Evolutionary conservation across 2,329 filamentous ascomycete genomes (phyloP).

Genomic region (Arachnomyces sp.): DNA sequence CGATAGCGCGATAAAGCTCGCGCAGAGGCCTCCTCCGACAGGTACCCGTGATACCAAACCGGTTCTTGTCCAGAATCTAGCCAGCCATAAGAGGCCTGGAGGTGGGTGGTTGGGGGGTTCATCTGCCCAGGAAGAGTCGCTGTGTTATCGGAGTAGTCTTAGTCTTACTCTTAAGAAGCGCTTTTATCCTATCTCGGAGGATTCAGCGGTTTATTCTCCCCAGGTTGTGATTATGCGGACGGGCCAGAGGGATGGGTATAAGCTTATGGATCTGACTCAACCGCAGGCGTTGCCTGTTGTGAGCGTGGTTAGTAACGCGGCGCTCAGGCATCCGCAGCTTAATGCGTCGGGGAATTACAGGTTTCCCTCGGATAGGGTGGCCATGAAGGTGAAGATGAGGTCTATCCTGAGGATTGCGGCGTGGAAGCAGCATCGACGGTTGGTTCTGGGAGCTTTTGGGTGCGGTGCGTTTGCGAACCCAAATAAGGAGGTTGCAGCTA

Average conservation of each 20-base stretch:
- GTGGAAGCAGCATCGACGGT: constrained; percentile 5
- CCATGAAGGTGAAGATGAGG: constrained; percentile 8
- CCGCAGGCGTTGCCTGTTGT: constrained; percentile 5
- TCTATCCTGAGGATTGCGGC: constrained; percentile 7
- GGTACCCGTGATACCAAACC: background rate
- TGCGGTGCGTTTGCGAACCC: constrained; percentile 57
- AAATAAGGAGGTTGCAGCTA: constrained; percentile 45
- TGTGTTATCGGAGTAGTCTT: constrained; percentile 10
- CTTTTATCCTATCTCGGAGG: constrained; percentile 6
- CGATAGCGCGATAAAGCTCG: constrained; percentile 1
- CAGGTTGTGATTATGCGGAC: constrained; percentile 8
- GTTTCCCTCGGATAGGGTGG: constrained; percentile 3
- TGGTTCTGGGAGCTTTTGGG: constrained; percentile 54
- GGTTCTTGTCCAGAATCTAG: constrained; percentile 8
- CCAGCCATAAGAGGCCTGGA: constrained; percentile 1
- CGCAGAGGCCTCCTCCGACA: background rate
- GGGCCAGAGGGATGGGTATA: constrained; percentile 1
- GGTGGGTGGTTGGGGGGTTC: constrained; percentile 7
- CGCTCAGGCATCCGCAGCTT: constrained; percentile 3
- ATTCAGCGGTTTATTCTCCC: constrained; percentile 6
- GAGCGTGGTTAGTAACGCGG: constrained; percentile 8
- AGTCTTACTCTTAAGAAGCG: constrained; percentile 1
- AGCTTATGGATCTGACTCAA: constrained; percentile 5
- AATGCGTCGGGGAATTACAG: constrained; percentile 1
- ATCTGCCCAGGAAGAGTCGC: constrained; percentile 7